phyloP scores from a whole-genome alignment of 805 yeast genomes.

The Metschnikowia kofuensis region DNA sequence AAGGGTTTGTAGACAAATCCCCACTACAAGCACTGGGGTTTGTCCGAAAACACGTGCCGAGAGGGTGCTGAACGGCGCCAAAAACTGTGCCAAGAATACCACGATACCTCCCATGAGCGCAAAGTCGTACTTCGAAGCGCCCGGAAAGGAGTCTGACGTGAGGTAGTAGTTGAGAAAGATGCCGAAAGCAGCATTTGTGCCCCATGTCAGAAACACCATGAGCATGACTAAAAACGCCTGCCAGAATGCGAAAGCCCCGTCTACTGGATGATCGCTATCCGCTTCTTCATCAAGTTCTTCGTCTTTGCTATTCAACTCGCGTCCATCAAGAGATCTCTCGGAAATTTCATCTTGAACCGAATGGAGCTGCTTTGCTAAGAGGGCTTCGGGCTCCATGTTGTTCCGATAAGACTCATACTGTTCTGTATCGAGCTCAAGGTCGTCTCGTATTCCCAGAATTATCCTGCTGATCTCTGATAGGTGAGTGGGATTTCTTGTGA shows the following conservation, averaged over 20 bases:
- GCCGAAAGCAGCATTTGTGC: conserved; percentile 58
- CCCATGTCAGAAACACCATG: conserved; percentile 50
- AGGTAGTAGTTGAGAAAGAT: conserved; percentile 54
- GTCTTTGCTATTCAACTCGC: neutral
- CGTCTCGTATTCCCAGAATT: conserved; percentile 16
- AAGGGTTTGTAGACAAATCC: conserved; percentile 48
- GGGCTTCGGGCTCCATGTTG: conserved; percentile 14
- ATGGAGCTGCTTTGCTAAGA: conserved; percentile 9
- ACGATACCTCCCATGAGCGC: conserved; percentile 69
- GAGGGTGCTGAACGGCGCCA: conserved; percentile 47
- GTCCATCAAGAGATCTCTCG: neutral
- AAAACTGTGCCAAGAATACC: conserved; percentile 56
- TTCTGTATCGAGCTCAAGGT: conserved; percentile 15
- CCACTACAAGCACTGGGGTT: conserved; percentile 46
- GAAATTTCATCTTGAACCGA: neutral
- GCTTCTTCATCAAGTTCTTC: neutral
- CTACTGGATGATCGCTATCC: conserved; percentile 15
- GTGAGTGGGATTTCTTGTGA: conserved; percentile 11
- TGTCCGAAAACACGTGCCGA: conserved; percentile 50
- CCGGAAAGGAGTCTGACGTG: conserved; percentile 41
- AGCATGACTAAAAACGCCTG: conserved; percentile 31
- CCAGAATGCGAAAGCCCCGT: conserved; percentile 20
- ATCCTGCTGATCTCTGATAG: conserved; percentile 15
- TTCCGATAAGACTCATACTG: conserved; percentile 11
- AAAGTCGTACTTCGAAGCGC: conserved; percentile 56